A percentile compares a stretch with the other conserved stretches of the same genome.
Conservation (phyloP, 2,329 filamentous ascomycete species). For the Corynespora cassiicola region DNA sequence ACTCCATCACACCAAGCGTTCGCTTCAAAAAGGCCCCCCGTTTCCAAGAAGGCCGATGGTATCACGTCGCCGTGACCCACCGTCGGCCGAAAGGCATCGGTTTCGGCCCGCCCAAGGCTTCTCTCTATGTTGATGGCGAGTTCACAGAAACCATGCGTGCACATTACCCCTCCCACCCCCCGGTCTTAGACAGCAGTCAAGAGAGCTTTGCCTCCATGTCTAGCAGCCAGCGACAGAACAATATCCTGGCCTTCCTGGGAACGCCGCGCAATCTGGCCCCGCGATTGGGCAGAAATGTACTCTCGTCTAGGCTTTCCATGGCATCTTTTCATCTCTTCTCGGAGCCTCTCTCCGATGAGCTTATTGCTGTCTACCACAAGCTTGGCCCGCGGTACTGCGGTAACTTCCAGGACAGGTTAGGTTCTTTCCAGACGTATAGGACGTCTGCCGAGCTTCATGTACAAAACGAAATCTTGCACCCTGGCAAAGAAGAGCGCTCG, state of each 20-base stretch:
- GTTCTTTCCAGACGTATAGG: slow-evolving; percentile 94
- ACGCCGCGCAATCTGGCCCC: slow-evolving; percentile 88
- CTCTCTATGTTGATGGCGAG: slow-evolving; percentile 89
- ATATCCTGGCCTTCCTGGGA: slow-evolving; percentile 90
- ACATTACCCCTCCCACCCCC: slow-evolving; percentile 81
- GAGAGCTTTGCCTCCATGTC: slow-evolving; percentile 76
- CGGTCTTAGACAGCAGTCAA: slow-evolving; percentile 65
- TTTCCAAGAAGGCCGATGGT: slow-evolving; percentile 83
- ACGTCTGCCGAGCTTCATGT: slow-evolving; percentile 90
- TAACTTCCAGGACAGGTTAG: slow-evolving; percentile 95
- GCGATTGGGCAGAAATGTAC: slow-evolving; percentile 73
- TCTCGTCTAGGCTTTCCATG: slow-evolving; percentile 84
- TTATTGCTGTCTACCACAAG: slow-evolving; percentile 87
- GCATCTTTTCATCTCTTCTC: slow-evolving; percentile 90
- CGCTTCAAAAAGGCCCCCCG: slow-evolving; percentile 87
- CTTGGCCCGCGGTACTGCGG: slow-evolving; percentile 91
- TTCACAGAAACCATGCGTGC: slow-evolving; percentile 92
- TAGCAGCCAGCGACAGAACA: slow-evolving; percentile 63
- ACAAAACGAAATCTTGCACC: slow-evolving; percentile 88
- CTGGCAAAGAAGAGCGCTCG: slow-evolving; percentile 87
- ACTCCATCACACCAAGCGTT: slow-evolving; percentile 76
- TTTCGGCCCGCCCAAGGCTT: slow-evolving; percentile 78
- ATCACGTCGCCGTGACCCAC: slow-evolving; percentile 91
- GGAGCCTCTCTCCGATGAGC: slow-evolving; percentile 86
- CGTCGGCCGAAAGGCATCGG: slow-evolving; percentile 71